phyloP scores from a whole-genome alignment of 2,329 filamentous ascomycete species.

The Chaetomium sp. region DNA sequence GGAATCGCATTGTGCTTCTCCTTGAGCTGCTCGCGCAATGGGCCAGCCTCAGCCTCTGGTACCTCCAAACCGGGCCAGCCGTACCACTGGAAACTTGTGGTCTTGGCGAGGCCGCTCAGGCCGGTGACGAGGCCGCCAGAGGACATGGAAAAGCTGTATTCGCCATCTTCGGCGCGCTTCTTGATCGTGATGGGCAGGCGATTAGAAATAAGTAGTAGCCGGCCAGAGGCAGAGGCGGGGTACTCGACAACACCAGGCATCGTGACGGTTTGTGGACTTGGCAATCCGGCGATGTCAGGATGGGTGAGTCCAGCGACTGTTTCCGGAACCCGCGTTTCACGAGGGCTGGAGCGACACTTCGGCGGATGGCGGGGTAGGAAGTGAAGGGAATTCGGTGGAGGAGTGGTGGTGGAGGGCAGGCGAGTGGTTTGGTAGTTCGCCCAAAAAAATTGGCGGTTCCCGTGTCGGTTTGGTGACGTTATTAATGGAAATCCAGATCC shows the following conservation, averaged over 20 bases:
- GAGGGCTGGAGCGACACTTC: not conserved
- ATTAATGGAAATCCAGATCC: conserved; percentile 8
- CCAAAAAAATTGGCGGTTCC: not conserved
- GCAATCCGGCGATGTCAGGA: not conserved
- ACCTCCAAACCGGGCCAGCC: conserved; percentile 94
- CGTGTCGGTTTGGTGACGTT: conserved; percentile 3
- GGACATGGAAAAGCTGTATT: conserved; percentile 92
- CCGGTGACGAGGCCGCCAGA: conserved; percentile 94
- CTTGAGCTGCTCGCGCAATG: conserved; percentile 70
- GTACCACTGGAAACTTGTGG: conserved; percentile 96
- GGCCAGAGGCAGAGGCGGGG: conserved; percentile 28
- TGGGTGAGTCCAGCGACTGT: not conserved
- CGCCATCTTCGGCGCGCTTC: conserved; percentile 77
- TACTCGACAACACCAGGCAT: conserved; percentile 20
- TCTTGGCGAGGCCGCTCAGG: conserved; percentile 83
- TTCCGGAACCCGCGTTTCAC: not conserved
- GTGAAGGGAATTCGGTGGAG: not conserved
- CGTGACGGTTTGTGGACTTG: conserved; percentile 1
- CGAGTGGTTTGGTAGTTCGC: not conserved
- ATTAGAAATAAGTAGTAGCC: conserved; percentile 84
- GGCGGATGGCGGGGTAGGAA: not conserved
- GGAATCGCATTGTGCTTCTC: conserved; percentile 85
- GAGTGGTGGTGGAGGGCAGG: not conserved
- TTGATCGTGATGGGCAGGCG: conserved; percentile 92
- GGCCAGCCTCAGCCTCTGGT: conserved; percentile 70